Percentiles rank a stretch among this genome's conserved stretches.
Conservation (phyloP, 208 protist genomes). For the Acanthamoeba lenticulata region DNA sequence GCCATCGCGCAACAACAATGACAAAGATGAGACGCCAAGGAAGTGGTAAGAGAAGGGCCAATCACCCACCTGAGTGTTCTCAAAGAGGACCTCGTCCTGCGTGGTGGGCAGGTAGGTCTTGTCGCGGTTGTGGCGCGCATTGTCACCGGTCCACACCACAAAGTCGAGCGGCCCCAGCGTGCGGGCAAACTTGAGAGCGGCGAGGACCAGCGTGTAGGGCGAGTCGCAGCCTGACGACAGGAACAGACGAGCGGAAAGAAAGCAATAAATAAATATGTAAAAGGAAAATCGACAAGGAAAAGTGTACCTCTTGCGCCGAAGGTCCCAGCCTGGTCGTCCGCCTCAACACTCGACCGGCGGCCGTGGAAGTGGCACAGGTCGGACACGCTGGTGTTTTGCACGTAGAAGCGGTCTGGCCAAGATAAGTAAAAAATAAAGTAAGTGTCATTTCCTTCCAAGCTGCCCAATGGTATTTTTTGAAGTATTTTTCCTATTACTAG, state of each 20-base stretch:
- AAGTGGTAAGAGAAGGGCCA: background rate
- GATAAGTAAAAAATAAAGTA: background rate
- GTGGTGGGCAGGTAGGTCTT: background rate
- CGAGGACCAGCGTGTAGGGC: background rate
- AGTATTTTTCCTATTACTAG: background rate
- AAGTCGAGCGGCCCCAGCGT: background rate
- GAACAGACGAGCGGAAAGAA: background rate
- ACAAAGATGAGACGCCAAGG: background rate
- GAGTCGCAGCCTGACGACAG: background rate
- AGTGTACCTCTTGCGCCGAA: background rate
- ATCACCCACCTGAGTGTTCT: background rate
- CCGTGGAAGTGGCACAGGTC: background rate
- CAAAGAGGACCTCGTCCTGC: conserved; percentile 45
- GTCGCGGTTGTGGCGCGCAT: conserved; percentile 3
- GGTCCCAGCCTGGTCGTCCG: background rate
- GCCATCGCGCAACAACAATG: background rate
- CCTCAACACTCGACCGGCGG: background rate
- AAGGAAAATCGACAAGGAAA: too few species aligned
- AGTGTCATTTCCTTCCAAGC: background rate
- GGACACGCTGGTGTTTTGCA: background rate
- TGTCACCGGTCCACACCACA: conserved; percentile 31
- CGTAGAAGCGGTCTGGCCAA: background rate
- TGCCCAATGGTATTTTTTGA: background rate
- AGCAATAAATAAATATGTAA: too few species aligned
- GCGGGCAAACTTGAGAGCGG: background rate